Evolutionary conservation across 257 asterid species (phyloP), one percentile per base, ranked within the genome.

Genomic region (Euphrasia confusa): DNA sequence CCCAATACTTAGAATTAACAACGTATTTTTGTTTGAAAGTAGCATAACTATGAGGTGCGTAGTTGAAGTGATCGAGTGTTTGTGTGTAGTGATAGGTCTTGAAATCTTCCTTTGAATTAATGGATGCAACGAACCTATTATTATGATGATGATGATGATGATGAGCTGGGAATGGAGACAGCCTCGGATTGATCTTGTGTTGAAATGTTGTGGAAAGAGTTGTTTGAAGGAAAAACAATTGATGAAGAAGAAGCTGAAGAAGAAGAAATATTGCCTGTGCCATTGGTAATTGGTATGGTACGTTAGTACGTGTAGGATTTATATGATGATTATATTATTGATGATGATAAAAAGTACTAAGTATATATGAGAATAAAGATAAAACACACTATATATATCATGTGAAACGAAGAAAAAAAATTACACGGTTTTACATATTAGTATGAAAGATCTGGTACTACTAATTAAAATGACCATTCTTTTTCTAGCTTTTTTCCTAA

Each of bases 1-100:
- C 91, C 94, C 95, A 89, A 2, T 74, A 37, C 17, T 78, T 68
- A 13, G 77, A 72, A 64, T 67, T 77, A 12, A 84, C 70, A 3
- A 79, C 76, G 27, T 84, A 89, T 70, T 66, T 78, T 54, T 84
- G 95, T 6, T 69, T 60, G 77, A 89, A 90, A 14, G 77, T 81
- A 18, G 73, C 69, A 58, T 80, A 90, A 55, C 97, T 87, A 9
- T 68, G 52, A 0, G 95, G 87, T 44, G 79, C 79, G 10, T 75
- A 90, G 69, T 87, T 87, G 71, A 90, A 90, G 62, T 90, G 97
- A 70, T 90, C 97, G 10, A 90, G 71, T 1, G 93, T 85, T 67
- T 90, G 97, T 0, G 26, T 65, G 64, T 87, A 87, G n/a, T 47
- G 81, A 27, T 76, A 73, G 28, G 81, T 70, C 65, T 73, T 52